These are phyloP conservation scores for Aquilaria sinensis DNA, from an alignment of 345 rosid genomes.

Conservation along the genomic window DNA sequence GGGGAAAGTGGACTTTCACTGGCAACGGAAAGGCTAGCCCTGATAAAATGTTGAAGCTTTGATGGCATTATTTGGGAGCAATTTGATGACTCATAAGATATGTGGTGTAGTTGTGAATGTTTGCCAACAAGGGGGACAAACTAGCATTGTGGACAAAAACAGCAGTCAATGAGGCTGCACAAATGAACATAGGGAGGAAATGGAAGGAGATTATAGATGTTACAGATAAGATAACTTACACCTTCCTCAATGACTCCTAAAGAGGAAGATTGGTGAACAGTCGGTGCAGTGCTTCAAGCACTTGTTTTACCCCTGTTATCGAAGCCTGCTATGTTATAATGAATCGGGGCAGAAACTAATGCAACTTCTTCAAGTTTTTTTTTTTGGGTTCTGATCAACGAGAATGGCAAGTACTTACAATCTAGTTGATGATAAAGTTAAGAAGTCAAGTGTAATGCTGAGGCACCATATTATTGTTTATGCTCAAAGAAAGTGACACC, in stretches of 20 bases:
- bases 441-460: too few relatives aligned
- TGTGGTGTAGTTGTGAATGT: slow-evolving; percentile 93
- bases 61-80: slow-evolving; percentile 98
- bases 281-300: slow-evolving; percentile 58
- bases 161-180: slow-evolving; percentile 84
- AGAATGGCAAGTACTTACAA: background rate
- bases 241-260: slow-evolving; percentile 74
- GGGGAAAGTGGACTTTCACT: slow-evolving; percentile 91
- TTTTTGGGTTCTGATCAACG: too few relatives aligned
- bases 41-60: slow-evolving; percentile 66
- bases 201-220: slow-evolving; percentile 85
- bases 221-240: slow-evolving; percentile 72
- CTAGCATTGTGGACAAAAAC: slow-evolving; percentile 89
- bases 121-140: slow-evolving; percentile 79
- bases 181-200: slow-evolving; percentile 90
- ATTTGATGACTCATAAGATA: slow-evolving; percentile 77
- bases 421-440: too few relatives aligned
- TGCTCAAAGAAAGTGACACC: slow-evolving; percentile 1
- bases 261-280: slow-evolving; percentile 45
- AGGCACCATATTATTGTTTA: too few relatives aligned
- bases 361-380: too few relatives aligned
- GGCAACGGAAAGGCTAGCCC: slow-evolving; percentile 40
- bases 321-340: too few relatives aligned
- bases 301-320: too few relatives aligned
- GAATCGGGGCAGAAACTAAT: too few relatives aligned